Percentiles rank a stretch among this genome's conserved stretches.
Conservation (phyloP, 169 alveolate genomes). For the Amoebophrya sp. region DNA sequence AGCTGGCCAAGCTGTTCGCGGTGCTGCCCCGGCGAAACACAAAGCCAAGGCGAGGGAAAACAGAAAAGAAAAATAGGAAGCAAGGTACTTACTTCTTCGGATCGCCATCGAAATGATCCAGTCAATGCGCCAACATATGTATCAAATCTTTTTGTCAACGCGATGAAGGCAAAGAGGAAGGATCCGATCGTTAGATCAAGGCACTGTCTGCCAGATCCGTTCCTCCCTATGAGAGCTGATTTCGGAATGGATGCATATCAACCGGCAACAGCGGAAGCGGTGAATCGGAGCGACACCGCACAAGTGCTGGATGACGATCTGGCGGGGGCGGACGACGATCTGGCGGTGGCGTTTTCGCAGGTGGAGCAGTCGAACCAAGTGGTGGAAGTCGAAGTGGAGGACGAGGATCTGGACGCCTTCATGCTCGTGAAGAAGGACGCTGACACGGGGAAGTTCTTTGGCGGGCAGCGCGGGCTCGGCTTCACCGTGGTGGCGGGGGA, state of each 20-base stretch:
- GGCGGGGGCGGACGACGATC: neutral
- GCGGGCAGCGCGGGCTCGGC: neutral
- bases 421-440: neutral
- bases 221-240: too few relatives aligned
- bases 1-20: neutral
- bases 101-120: too few relatives aligned
- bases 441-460: neutral
- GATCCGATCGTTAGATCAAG: too few relatives aligned
- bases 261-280: too few relatives aligned
- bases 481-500: neutral
- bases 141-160: too few relatives aligned
- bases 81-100: too few relatives aligned
- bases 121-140: too few relatives aligned
- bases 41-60: neutral
- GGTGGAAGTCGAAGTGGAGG: neutral
- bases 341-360: neutral
- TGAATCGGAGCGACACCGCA: too few relatives aligned
- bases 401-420: neutral
- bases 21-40: neutral
- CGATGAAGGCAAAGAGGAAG: too few relatives aligned
- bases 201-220: too few relatives aligned
- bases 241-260: too few relatives aligned
- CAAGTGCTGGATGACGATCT: too few relatives aligned
- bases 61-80: neutral
- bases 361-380: neutral